These are phyloP conservation scores for Myriosclerotinia curreyana DNA, from an alignment of 2,329 filamentous ascomycete species.

Conservation along the genomic window DNA sequence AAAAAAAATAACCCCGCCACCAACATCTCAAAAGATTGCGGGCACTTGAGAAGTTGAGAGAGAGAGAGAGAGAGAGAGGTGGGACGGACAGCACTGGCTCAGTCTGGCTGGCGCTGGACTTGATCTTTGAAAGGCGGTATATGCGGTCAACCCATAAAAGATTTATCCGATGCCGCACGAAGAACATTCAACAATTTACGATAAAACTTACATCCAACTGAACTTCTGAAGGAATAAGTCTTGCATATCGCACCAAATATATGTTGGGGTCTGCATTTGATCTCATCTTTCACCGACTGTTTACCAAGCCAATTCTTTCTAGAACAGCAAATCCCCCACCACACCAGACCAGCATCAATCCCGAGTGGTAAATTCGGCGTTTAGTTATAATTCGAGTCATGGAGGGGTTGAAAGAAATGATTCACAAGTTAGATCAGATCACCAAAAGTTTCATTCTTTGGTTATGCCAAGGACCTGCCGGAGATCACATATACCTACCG, in stretches of 20 bases:
- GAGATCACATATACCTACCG: constrained; percentile 1
- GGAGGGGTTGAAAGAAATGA: constrained; percentile 6
- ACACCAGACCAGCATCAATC: constrained; percentile 13
- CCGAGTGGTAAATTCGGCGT: constrained; percentile 10
- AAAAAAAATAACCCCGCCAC: constrained; percentile 3
- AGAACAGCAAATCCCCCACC: constrained; percentile 12
- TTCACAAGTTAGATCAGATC: constrained; percentile 1
- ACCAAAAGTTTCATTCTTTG: constrained; percentile 4
- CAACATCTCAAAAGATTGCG: background rate
- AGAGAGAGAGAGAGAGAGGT: too few relatives aligned
- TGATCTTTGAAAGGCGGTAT: background rate
- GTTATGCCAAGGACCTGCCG: constrained; percentile 1
- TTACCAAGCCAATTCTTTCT: constrained; percentile 14
- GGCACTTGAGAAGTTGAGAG: background rate
- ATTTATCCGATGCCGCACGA: background rate
- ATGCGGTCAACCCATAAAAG: background rate
- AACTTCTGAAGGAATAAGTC: background rate
- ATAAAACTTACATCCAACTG: background rate
- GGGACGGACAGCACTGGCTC: background rate
- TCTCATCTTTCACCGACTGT: constrained; percentile 13
- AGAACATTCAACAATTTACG: constrained; percentile 2
- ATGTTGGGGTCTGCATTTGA: constrained; percentile 1
- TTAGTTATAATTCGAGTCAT: background rate
- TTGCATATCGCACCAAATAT: constrained; percentile 8
- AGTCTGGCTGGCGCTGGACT: background rate